Percentiles rank a stretch among this genome's conserved stretches.
phyloP scores from a whole-genome alignment of 2,329 filamentous ascomycete genomes.

The Fusarium staphyleae region DNA sequence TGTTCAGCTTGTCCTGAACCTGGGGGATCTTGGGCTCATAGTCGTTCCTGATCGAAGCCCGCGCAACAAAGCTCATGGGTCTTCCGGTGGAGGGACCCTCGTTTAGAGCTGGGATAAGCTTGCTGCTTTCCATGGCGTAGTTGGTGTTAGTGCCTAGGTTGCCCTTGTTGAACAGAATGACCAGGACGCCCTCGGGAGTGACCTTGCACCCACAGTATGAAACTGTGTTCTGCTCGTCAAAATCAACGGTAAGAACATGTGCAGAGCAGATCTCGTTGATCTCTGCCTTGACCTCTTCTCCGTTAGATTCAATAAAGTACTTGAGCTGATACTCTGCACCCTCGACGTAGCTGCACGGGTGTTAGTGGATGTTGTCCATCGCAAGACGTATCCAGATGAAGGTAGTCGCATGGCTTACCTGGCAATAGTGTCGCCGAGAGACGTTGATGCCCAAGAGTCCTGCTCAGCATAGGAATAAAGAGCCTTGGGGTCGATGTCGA shows the following conservation, averaged over 20 bases:
- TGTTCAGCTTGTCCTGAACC: slow-evolving; percentile 49
- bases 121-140: slow-evolving; percentile 47
- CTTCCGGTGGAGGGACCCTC: slow-evolving; percentile 46
- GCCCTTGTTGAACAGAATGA: slow-evolving; percentile 55
- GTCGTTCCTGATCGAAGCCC: slow-evolving; percentile 50
- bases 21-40: slow-evolving; percentile 53
- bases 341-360: slow-evolving; percentile 52
- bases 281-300: slow-evolving; percentile 51
- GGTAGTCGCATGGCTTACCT: slow-evolving; percentile 43
- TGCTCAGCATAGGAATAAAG: slow-evolving; percentile 57
- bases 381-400: too few relatives aligned
- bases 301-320: slow-evolving; percentile 48
- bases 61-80: slow-evolving; percentile 53
- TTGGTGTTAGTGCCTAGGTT: slow-evolving; percentile 56
- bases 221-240: slow-evolving; percentile 53
- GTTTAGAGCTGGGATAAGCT: slow-evolving; percentile 56
- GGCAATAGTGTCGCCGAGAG: slow-evolving; percentile 54
- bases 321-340: slow-evolving; percentile 52
- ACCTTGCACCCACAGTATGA: slow-evolving; percentile 55
- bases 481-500: slow-evolving; percentile 55
- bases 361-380: not conserved
- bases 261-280: slow-evolving; percentile 55
- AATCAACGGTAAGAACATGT: slow-evolving; percentile 55
- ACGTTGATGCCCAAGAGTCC: slow-evolving; percentile 50
- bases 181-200: slow-evolving; percentile 52